Conservation (phyloP, 129 eudicot species). For the Tagetes erecta region DNA sequence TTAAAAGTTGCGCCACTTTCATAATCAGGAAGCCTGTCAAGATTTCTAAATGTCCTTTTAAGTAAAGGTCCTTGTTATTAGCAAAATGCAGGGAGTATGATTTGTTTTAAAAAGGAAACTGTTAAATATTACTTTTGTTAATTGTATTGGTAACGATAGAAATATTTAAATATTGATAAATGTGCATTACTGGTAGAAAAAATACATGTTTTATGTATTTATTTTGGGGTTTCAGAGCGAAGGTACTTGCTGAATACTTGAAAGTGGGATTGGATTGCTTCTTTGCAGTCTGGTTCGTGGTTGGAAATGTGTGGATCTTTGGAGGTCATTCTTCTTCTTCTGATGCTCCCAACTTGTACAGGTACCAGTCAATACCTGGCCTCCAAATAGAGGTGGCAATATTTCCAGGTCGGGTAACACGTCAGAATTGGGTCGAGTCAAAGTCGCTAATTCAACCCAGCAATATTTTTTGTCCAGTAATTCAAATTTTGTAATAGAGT, state of each 20-base stretch:
- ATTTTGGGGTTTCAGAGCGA: slow-evolving; percentile 43
- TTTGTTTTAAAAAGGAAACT: neutral
- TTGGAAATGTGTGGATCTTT: slow-evolving; percentile 97
- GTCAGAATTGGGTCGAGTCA: neutral
- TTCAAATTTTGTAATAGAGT: neutral
- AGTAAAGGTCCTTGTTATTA: neutral
- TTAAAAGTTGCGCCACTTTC: neutral
- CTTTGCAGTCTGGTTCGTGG: slow-evolving; percentile 98
- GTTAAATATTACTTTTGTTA: neutral
- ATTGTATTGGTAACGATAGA: neutral
- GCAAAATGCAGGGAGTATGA: neutral
- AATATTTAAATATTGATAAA: slow-evolving; percentile 8
- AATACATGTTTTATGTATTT: neutral
- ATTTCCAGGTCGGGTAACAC: neutral
- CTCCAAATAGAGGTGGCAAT: slow-evolving; percentile 9
- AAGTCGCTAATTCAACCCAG: neutral
- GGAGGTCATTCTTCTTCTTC: slow-evolving; percentile 86
- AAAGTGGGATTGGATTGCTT: slow-evolving; percentile 97
- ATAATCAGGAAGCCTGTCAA: neutral
- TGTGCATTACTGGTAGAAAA: neutral
- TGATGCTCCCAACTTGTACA: slow-evolving; percentile 92
- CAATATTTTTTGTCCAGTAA: neutral
- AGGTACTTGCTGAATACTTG: slow-evolving; percentile 73
- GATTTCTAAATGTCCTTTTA: neutral
- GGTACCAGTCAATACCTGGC: slow-evolving; percentile 41